Evolutionary conservation across 805 yeast species (phyloP), one percentile per base, ranked within the genome.

Genomic region (Candida schatavii): DNA sequence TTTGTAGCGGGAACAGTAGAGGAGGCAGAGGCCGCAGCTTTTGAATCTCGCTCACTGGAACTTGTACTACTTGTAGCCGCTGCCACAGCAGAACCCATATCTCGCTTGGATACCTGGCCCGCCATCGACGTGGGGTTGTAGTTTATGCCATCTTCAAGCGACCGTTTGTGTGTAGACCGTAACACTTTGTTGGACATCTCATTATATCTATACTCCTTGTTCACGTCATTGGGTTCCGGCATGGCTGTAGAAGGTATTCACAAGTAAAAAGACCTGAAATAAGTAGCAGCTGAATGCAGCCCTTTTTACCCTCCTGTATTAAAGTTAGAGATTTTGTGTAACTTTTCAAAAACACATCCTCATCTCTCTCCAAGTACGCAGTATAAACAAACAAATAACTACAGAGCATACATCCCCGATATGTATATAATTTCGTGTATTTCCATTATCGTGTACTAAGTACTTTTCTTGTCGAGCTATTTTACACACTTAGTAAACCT

Each of bases 141-240:
- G 44, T 56, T 55, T 11, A 68, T 56, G 19, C 75, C 80, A 3
- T 77, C 78, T 39, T 72, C 78, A 36, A 46, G 40, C 53, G 58
- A 13, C 52, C 52, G 6, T 18, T 14, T 20, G 68, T 70, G 37
- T 61, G 68, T 34, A 69, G 56, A 35, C 59, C 64, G 46, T 56
- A 82, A 70, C 46, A 87, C 91, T 66, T 82, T 82, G 51, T 82
- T 85, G 39, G 95, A 75, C 89, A 87, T 83, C 55, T 78, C 86
- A 57, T 81, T 84, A 51, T 81, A 78, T 49, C 80, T 73, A 60
- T 81, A 82, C 47, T 57, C 30, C 20, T 36, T 27, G 20, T 33
- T 33, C 17, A 13, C n/a, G 14, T 29, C 32, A 15, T 28, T 43
- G 18, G 41, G 27, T 7, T 29, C 40, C 10, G 46, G 27, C 43